Base-by-base conservation (phyloP, 352 stramenopile species). In the Phytopythium ostracodes region DNA sequence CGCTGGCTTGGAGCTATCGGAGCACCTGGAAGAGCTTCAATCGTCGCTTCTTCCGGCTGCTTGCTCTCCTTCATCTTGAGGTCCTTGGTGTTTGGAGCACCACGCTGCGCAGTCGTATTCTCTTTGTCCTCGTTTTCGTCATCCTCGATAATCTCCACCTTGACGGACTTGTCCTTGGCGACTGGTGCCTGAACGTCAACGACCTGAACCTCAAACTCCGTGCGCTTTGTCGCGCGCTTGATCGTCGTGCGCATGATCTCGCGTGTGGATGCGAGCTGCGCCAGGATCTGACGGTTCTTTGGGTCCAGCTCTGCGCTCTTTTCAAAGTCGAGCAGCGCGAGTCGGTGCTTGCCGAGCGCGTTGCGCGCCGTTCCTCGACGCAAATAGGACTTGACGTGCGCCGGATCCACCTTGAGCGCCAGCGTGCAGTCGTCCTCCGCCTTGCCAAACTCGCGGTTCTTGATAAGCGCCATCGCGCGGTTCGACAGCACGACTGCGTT, bases 341-440 rank as follows among this genome's bases (percentile, higher is more conserved):
- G 66, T 38, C 79, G 73, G 62, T 96, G 94, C 63, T 95, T 96
- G 31, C 88, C 88, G 7, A 93, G 71, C 10, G 83, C 75, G 55
- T 97, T 94, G 33, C 89, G 81, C 27, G 88, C 82, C 43, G 92
- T 97, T 1, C 79, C 94, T 63, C 94, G 72, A 18, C 92, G 82
- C 1, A 75, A 75, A 38, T 85, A 83, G 18, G 91, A 96, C 62
- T 98, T 98, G 33, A 88, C 62, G 67, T 98, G 94, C 15, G 29
- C 68, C 5, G 77, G 61, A 50, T 98, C 90, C 17, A 92, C 65
- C 33, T 78, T 72, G n/a, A 98, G 59, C 17, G 91, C 88, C 22
- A 81, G 54, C n/a, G 78, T 85, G 64, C 91, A 97, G 73, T 98
- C 94, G 31, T 89, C 73, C 65, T 98, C 89, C n/a, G 92, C 92